Evolutionary conservation across 306 rosid genomes (phyloP).

Genomic region (Begonia peltatifolia): DNA sequence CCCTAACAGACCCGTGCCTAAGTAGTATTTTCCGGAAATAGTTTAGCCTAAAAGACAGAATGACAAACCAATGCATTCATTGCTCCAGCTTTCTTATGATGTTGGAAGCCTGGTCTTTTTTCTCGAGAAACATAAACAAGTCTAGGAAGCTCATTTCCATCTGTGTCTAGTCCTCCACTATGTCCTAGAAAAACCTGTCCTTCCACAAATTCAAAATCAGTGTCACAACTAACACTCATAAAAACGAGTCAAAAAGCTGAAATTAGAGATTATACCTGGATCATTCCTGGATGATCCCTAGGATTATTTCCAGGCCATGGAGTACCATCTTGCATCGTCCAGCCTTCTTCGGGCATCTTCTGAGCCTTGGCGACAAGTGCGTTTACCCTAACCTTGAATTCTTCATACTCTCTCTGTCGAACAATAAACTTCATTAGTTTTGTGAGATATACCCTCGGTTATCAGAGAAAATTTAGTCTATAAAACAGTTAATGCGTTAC

Average conservation of each 20-base stretch:
- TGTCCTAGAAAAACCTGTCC: conserved; percentile 94
- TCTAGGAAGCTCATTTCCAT: conserved; percentile 98
- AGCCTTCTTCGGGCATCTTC: conserved; percentile 98
- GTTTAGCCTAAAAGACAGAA: not conserved
- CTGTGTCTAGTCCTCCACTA: conserved; percentile 97
- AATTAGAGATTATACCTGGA: conserved; percentile 45
- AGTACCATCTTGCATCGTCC: conserved; percentile 99
- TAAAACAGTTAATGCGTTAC: too few relatives aligned
- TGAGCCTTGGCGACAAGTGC: conserved; percentile 94
- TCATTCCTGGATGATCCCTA: conserved; percentile 99
- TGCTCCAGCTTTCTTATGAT: conserved; percentile 99
- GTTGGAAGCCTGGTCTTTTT: conserved; percentile 98
- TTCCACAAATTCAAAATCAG: conserved; percentile 8
- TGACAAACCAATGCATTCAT: conserved; percentile 97
- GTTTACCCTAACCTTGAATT: conserved; percentile 83
- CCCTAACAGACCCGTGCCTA: too few relatives aligned
- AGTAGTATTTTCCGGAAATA: not conserved
- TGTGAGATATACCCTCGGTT: too few relatives aligned
- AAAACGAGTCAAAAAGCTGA: conserved; percentile 2
- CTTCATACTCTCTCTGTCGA: conserved; percentile 95
- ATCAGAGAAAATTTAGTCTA: too few relatives aligned
- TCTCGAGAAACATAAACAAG: too few relatives aligned
- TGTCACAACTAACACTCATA: conserved; percentile 4
- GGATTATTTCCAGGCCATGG: conserved; percentile 99
- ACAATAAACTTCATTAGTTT: conserved; percentile 3